phyloP scores from a whole-genome alignment of 352 stramenopile genomes.

The Phytophthora europaea region DNA sequence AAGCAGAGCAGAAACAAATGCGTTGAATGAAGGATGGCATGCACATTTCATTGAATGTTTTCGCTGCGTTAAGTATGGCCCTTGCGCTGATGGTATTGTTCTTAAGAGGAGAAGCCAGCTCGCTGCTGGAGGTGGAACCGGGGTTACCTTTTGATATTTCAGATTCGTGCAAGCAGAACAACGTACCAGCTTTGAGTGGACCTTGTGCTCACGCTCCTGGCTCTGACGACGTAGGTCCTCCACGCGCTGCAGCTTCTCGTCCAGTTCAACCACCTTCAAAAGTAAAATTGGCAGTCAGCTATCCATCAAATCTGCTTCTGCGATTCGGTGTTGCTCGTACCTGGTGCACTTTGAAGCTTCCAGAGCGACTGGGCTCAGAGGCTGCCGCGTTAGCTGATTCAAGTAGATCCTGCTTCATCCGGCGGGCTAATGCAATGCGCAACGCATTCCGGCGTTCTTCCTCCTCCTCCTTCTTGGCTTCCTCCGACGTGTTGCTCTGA shows the following conservation, averaged over 20 bases:
- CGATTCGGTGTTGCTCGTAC: slow-evolving; percentile 30
- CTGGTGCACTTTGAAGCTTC: slow-evolving; percentile 67
- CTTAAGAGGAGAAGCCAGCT: slow-evolving; percentile 25
- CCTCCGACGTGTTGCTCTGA: slow-evolving; percentile 60
- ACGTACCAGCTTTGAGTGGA: slow-evolving; percentile 63
- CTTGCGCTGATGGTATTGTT: not conserved
- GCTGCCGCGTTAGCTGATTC: slow-evolving; percentile 39
- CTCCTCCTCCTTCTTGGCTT: slow-evolving; percentile 73
- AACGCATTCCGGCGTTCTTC: slow-evolving; percentile 77
- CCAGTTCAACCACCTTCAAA: slow-evolving; percentile 67
- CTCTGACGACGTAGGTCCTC: slow-evolving; percentile 74
- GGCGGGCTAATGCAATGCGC: slow-evolving; percentile 72
- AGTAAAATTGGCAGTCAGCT: slow-evolving; percentile 4
- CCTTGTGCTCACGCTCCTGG: slow-evolving; percentile 70
- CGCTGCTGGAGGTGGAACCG: slow-evolving; percentile 1
- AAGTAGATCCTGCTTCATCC: slow-evolving; percentile 87
- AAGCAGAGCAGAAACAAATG: slow-evolving; percentile 25
- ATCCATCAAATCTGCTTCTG: not conserved
- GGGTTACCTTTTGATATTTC: not conserved
- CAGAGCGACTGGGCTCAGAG: slow-evolving; percentile 29
- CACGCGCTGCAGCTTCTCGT: slow-evolving; percentile 84
- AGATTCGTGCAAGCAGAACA: not conserved
- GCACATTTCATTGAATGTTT: slow-evolving; percentile 23
- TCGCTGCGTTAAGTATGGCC: not conserved
- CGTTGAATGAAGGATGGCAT: slow-evolving; percentile 35